Percentiles rank a stretch among this genome's conserved stretches.
These are phyloP conservation scores for Trichomonas gallinae DNA, from an alignment of 208 protist species.

Conservation along the genomic window DNA sequence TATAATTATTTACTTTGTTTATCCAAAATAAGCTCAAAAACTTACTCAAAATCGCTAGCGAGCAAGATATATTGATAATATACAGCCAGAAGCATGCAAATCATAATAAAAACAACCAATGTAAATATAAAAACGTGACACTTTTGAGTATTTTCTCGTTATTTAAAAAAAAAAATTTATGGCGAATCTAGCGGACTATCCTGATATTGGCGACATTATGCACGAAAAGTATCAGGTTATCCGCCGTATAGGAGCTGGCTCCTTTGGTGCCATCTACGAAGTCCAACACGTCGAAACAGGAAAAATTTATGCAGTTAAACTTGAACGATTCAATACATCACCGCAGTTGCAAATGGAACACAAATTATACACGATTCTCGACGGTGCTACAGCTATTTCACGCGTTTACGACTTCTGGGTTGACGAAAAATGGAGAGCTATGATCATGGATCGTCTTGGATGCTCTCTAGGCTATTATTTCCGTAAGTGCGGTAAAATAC, in stretches of 20 bases:
- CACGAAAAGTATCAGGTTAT: background rate
- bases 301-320: conserved; percentile 69
- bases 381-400: conserved; percentile 67
- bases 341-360: conserved; percentile 95
- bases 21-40: too few relatives aligned
- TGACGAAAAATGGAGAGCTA: conserved; percentile 88
- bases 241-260: background rate
- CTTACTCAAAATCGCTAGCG: too few relatives aligned
- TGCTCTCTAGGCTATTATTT: conserved; percentile 92
- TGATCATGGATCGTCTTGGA: conserved; percentile 95
- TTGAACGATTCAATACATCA: conserved; percentile 58
- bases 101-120: too few relatives aligned
- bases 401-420: conserved; percentile 75
- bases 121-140: background rate
- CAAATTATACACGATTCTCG: conserved; percentile 62
- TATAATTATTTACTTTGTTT: too few relatives aligned
- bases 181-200: background rate
- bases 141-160: background rate
- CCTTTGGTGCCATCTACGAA: conserved; percentile 21
- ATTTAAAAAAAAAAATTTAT: background rate
- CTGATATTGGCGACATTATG: background rate
- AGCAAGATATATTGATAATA: too few relatives aligned
- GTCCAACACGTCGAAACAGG: conserved; percentile 33
- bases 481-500: conserved; percentile 55
- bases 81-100: too few relatives aligned